Evolutionary conservation across 306 rosid species (phyloP).

Genomic region (Quercus robur): DNA sequence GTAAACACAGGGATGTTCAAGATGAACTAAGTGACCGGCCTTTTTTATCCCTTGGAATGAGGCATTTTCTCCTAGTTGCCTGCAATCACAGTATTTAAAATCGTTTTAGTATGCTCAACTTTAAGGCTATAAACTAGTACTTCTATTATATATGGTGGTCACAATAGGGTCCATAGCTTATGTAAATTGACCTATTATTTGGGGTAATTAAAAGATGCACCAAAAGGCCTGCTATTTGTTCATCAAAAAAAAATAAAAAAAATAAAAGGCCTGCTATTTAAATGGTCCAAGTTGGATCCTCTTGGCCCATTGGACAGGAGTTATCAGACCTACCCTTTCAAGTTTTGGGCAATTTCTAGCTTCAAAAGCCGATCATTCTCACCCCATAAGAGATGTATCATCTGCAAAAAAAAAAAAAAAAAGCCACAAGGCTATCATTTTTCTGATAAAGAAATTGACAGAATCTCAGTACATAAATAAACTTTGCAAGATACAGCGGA

Average conservation of each 20-base stretch:
- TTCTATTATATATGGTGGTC: not conserved
- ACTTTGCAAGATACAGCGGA: not conserved
- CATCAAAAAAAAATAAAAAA: too few relatives aligned
- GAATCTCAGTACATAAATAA: not conserved
- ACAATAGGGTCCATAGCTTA: too few relatives aligned
- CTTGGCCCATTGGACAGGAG: not conserved
- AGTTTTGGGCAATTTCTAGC: constrained; percentile 63
- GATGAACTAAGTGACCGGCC: constrained; percentile 68
- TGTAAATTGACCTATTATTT: too few relatives aligned
- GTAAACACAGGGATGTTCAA: constrained; percentile 68
- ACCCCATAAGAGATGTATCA: constrained; percentile 77
- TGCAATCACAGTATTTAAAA: not conserved
- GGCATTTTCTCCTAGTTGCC: constrained; percentile 55
- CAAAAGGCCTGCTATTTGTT: too few relatives aligned
- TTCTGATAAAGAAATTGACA: not conserved
- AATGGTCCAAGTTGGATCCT: too few relatives aligned
- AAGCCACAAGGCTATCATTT: not conserved
- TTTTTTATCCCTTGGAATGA: constrained; percentile 44
- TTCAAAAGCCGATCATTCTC: constrained; percentile 81
- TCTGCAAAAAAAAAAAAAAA: not conserved
- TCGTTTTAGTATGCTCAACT: not conserved
- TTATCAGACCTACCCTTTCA: constrained; percentile 55
- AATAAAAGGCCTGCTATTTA: too few relatives aligned
- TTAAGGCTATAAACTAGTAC: not conserved
- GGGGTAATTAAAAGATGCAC: too few relatives aligned